Base-by-base conservation (phyloP, 139 green algal species). In the Volvox africanus region DNA sequence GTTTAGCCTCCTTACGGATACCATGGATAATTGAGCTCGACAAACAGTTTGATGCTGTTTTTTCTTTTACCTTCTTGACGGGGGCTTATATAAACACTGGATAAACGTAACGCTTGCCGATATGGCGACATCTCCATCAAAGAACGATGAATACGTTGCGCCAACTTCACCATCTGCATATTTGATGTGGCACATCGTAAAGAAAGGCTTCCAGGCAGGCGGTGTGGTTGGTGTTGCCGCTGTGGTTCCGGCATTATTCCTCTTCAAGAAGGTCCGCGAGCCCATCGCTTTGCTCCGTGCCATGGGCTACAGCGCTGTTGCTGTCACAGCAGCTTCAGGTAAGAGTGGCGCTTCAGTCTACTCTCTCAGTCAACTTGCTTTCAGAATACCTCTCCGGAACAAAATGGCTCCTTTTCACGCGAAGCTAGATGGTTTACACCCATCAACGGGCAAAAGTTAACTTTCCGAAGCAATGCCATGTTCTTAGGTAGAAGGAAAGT, bases 121-220 rank as follows among this genome's bases (percentile, higher is more conserved):
- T 61, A 86, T 73, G 80, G 50, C 80, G 32, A 30, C 22, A 21
- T n/a, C 36, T 35, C 1, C 78, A 35, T 0, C 78, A 19, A 84
- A n/a, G 36, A n/a, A 44, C 9, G 82, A 88, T 26, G 82, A 80
- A 19, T 88, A 88, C 65, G 65, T 80, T n/a, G 32, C 82, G 2
- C 82, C 82, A 3, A 33, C 20, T 26, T 88, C 82, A n/a, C 82
- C 84, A 9, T 35, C 84, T 30, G 84, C 3, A 2, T 81, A 82
- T 36, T 5, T 89, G 24, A 80, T 71, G 68, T 89, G 84, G 84
- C 84, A 89, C 17, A 89, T 89, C 16, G 2, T 89, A 24, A 62
- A 89, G 12, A 89, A 89, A 32, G 84, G 84, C 16, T 82, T 30
- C 1, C 69, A 82, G 69, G 68, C 84, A 0, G 69, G 84, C 68